A percentile compares a stretch with the other conserved stretches of the same genome.
Evolutionary conservation across 1,284 basidiomycete genomes (phyloP).

Genomic region (Prillingera fragicola): DNA sequence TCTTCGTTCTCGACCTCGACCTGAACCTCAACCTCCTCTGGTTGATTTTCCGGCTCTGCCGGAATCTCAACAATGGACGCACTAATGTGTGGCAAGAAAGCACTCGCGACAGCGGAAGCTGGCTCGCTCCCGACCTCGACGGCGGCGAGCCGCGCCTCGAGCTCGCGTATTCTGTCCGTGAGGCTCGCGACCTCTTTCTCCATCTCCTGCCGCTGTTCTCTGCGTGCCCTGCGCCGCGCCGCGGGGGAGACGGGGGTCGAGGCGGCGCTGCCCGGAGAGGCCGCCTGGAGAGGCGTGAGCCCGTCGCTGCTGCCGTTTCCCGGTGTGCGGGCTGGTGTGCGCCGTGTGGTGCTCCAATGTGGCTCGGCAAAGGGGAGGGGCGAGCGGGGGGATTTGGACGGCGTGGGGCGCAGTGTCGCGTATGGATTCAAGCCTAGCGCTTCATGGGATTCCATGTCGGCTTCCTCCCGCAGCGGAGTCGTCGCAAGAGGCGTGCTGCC

Average conservation of each 20-base stretch:
- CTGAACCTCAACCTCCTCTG: neutral
- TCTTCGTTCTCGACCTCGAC: neutral
- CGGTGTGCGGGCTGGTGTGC: neutral
- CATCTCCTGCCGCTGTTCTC: neutral
- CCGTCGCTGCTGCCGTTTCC: neutral
- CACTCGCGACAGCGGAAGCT: neutral
- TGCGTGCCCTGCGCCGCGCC: neutral
- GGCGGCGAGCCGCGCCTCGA: slow-evolving; percentile 10
- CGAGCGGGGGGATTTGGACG: neutral
- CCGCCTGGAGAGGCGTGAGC: neutral
- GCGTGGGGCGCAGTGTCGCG: neutral
- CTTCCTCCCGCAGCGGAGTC: too few relatives aligned
- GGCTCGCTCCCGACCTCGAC: slow-evolving; percentile 15
- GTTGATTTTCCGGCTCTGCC: neutral
- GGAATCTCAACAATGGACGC: neutral
- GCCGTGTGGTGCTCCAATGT: neutral
- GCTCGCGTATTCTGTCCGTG: slow-evolving; percentile 14
- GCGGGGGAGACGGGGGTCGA: neutral
- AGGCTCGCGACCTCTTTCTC: slow-evolving; percentile 8
- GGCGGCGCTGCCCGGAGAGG: neutral
- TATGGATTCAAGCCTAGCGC: neutral
- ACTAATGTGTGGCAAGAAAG: neutral
- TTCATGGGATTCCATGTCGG: too few relatives aligned
- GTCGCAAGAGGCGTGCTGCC: too few relatives aligned
- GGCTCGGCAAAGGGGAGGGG: neutral